Evolutionary conservation across 495 filamentous ascomycete genomes (phyloP).

Genomic region (Hypoxylon fuscum): DNA sequence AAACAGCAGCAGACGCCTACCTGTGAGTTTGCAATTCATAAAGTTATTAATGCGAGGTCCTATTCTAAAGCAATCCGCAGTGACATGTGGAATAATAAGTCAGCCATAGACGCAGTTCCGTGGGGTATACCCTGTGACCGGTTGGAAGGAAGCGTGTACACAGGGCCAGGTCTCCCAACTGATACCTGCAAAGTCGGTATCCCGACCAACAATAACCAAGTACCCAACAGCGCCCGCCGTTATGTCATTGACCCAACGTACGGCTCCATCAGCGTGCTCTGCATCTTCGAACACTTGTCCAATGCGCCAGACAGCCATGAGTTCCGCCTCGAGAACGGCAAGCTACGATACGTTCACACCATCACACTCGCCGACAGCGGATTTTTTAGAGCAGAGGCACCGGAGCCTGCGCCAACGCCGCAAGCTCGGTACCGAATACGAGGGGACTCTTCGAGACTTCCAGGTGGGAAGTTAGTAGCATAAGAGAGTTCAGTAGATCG

Average conservation of each 20-base stretch:
- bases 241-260: conserved; percentile 53
- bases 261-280: conserved; percentile 51
- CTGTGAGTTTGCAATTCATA: no score
- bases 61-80: no score
- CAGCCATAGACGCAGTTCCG: conserved; percentile 46
- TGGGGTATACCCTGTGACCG: conserved; percentile 54
- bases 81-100: conserved; percentile 52
- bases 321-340: conserved; percentile 54
- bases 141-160: conserved; percentile 52
- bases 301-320: conserved; percentile 54
- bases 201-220: conserved; percentile 49
- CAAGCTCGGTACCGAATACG: conserved; percentile 9
- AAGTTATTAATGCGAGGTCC: no score
- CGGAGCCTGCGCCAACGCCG: background rate
- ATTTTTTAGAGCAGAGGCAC: conserved; percentile 22
- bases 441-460: conserved; percentile 8
- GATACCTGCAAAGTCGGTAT: conserved; percentile 53
- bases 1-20: conserved; percentile 52
- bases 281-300: conserved; percentile 53
- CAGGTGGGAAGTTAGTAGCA: background rate
- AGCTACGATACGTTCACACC: conserved; percentile 54
- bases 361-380: conserved; percentile 59
- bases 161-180: conserved; percentile 44
- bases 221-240: conserved; percentile 48
- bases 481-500: background rate